These are phyloP conservation scores for Furcasterigmium furcatum DNA, from an alignment of 2,329 filamentous ascomycete genomes.

Conservation along the genomic window DNA sequence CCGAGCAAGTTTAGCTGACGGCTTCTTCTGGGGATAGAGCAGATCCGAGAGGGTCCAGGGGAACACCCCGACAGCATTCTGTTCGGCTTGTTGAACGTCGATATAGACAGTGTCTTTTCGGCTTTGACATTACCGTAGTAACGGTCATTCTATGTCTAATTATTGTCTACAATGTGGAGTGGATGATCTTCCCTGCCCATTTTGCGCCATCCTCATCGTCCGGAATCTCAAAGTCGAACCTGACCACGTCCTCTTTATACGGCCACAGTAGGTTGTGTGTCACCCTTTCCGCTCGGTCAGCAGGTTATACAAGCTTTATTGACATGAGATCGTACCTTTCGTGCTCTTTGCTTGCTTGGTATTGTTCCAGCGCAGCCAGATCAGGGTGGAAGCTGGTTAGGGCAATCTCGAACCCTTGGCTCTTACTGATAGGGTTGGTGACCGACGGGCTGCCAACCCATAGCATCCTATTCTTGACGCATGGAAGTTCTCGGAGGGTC, in stretches of 20 bases:
- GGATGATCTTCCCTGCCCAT: no score
- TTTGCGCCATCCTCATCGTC: neutral
- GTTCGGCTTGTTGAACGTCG: no score
- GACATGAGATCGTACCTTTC: slow-evolving; percentile 34
- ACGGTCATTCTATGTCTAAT: no score
- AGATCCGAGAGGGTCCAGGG: no score
- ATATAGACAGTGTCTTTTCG: no score
- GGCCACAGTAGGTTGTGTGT: slow-evolving; percentile 48
- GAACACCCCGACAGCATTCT: no score
- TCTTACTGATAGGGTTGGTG: slow-evolving; percentile 46
- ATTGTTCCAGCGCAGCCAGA: slow-evolving; percentile 39
- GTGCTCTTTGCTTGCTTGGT: slow-evolving; percentile 51
- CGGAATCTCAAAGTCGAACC: slow-evolving; percentile 51
- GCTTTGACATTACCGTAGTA: no score
- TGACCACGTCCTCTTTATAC: slow-evolving; percentile 46
- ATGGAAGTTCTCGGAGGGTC: slow-evolving; percentile 42
- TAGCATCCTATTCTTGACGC: slow-evolving; percentile 43
- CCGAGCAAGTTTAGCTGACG: no score
- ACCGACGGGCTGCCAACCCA: slow-evolving; percentile 50
- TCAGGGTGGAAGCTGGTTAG: slow-evolving; percentile 49
- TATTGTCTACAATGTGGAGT: no score
- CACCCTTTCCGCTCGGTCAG: slow-evolving; percentile 33
- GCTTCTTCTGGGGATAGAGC: no score
- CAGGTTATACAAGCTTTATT: neutral
- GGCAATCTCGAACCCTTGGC: slow-evolving; percentile 49